Evolutionary conservation across 805 yeast genomes (phyloP).

Genomic region (Gaillardinia entomophila): DNA sequence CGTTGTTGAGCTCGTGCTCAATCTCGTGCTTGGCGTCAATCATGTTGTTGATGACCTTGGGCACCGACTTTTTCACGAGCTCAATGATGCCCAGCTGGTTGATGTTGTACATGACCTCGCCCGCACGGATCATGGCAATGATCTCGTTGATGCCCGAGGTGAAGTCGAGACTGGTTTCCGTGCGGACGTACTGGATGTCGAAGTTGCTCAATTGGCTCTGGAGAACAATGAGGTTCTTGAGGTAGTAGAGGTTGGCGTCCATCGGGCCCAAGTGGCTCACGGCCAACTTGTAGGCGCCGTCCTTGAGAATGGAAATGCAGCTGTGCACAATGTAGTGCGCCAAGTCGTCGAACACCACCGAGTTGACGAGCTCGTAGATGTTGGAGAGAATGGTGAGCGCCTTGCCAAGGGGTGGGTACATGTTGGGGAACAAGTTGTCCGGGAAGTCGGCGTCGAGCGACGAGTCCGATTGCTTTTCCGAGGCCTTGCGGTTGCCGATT

Average conservation of each 20-base stretch:
- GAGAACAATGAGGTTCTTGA: slow-evolving; percentile 67
- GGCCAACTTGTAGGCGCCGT: slow-evolving; percentile 44
- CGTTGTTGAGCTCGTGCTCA: slow-evolving; percentile 63
- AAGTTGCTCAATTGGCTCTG: slow-evolving; percentile 65
- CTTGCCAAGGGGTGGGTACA: slow-evolving; percentile 68
- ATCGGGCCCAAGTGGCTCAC: slow-evolving; percentile 40
- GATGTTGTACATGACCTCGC: slow-evolving; percentile 40
- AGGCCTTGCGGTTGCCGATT: slow-evolving; percentile 38
- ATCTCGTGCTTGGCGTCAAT: slow-evolving; percentile 71
- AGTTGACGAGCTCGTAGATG: slow-evolving; percentile 73
- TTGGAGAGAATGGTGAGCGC: slow-evolving; percentile 67
- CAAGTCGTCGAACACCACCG: slow-evolving; percentile 77
- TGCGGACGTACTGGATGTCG: slow-evolving; percentile 71
- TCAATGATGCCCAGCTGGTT: slow-evolving; percentile 32
- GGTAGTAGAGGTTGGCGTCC: slow-evolving; percentile 61
- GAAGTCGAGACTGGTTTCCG: slow-evolving; percentile 75
- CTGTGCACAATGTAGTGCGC: slow-evolving; percentile 84
- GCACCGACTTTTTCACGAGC: slow-evolving; percentile 63
- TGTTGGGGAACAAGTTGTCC: slow-evolving; percentile 35
- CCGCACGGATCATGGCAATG: slow-evolving; percentile 30
- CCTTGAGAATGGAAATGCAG: slow-evolving; percentile 57
- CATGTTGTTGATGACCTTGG: slow-evolving; percentile 75
- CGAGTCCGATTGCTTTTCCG: slow-evolving; percentile 3
- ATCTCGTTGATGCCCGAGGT: slow-evolving; percentile 57
- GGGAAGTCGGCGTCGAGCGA: slow-evolving; percentile 27